These are phyloP conservation scores for Dalbergia oliveri DNA, from an alignment of 306 rosid genomes.

Conservation along the genomic window DNA sequence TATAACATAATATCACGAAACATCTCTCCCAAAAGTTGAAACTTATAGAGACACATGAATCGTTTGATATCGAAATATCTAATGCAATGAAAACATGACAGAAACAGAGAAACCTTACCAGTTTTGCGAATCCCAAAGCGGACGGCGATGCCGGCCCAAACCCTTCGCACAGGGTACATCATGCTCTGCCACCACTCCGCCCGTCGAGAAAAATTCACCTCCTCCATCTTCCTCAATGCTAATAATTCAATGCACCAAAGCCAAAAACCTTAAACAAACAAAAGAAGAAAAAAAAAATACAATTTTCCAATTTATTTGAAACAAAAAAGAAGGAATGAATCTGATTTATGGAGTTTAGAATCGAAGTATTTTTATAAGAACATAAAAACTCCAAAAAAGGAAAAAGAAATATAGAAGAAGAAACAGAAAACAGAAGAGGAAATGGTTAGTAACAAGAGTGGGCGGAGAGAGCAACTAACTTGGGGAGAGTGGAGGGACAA, in stretches of 20 bases:
- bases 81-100: background rate
- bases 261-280: background rate
- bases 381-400: background rate
- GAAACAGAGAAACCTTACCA: slow-evolving; percentile 44
- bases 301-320: background rate
- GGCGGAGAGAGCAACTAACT: background rate
- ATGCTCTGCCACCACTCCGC: slow-evolving; percentile 68
- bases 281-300: background rate
- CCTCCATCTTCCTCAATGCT: slow-evolving; percentile 38
- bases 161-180: slow-evolving; percentile 50
- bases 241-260: background rate
- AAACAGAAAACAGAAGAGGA: background rate
- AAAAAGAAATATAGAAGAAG: background rate
- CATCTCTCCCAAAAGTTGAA: too few species aligned
- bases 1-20: too few species aligned
- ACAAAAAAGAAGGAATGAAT: background rate
- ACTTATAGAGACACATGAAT: too few species aligned
- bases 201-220: slow-evolving; percentile 35
- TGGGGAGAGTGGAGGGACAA: background rate
- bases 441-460: background rate
- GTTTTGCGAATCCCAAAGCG: slow-evolving; percentile 61
- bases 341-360: background rate
- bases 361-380: background rate
- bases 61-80: too few species aligned
- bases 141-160: slow-evolving; percentile 55